Conservation (phyloP, 176 grass and related monocot species). For the Cenchrus americanus region DNA sequence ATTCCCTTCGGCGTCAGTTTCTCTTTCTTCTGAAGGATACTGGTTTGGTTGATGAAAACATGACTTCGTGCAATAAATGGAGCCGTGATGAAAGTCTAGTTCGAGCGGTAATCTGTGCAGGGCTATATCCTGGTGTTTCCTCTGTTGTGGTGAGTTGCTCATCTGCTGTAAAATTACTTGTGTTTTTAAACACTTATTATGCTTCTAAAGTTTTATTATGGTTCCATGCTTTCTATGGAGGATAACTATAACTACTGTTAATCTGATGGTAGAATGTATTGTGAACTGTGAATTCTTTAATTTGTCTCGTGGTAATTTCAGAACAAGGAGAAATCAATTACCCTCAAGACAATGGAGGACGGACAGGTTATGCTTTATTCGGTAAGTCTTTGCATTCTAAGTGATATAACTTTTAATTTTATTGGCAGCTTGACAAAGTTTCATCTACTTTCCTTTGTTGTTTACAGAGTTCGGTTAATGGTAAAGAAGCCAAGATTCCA, state of each 20-base stretch:
- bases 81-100: constrained; percentile 85
- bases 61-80: constrained; percentile 83
- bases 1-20: constrained; percentile 92
- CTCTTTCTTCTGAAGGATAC: constrained; percentile 88
- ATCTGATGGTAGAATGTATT: constrained; percentile 1
- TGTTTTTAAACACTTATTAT: neutral
- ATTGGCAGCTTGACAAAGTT: constrained; percentile 1
- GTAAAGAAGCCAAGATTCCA: constrained; percentile 84
- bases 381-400: constrained; percentile 55
- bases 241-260: neutral
- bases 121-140: constrained; percentile 95
- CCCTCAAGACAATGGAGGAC: constrained; percentile 99
- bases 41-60: constrained; percentile 76
- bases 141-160: constrained; percentile 84
- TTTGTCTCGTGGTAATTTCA: constrained; percentile 49
- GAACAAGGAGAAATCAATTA: constrained; percentile 96
- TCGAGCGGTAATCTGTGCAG: constrained; percentile 91
- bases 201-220: too few relatives aligned
- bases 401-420: neutral
- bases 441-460: constrained; percentile 35
- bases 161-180: neutral
- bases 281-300: constrained; percentile 19
- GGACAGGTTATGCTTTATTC: constrained; percentile 98
- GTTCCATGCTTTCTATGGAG: too few relatives aligned
- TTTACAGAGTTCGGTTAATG: constrained; percentile 97